phyloP scores from a whole-genome alignment of 805 yeast species.

The Nakazawaea ishiwadae region DNA sequence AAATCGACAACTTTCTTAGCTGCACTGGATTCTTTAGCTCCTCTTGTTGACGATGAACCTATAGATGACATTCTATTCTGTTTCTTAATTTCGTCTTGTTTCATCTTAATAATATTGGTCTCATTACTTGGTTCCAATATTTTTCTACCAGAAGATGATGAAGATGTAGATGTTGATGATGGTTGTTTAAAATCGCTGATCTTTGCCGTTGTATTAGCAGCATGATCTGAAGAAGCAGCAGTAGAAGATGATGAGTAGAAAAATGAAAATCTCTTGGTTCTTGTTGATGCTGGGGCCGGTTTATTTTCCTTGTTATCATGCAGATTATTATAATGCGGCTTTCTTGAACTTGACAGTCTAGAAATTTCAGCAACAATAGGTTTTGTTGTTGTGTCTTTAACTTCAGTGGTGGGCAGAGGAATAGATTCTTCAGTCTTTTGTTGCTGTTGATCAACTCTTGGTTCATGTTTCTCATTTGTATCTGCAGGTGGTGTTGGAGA shows the following conservation, averaged over 20 bases:
- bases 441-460: too few relatives aligned
- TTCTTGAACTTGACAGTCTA: background rate
- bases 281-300: background rate
- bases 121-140: slow-evolving; percentile 31
- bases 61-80: slow-evolving; percentile 8
- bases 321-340: background rate
- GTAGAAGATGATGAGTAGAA: slow-evolving; percentile 7
- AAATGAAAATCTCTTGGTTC: slow-evolving; percentile 11
- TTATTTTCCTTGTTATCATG: slow-evolving; percentile 6
- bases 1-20: slow-evolving; percentile 77
- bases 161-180: background rate
- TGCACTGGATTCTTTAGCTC: slow-evolving; percentile 59
- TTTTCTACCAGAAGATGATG: slow-evolving; percentile 19
- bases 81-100: slow-evolving; percentile 5
- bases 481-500: too few relatives aligned
- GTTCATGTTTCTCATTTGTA: too few relatives aligned
- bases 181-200: slow-evolving; percentile 1
- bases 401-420: too few relatives aligned
- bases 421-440: too few relatives aligned
- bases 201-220: slow-evolving; percentile 1
- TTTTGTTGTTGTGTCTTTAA: background rate
- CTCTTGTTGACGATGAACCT: background rate
- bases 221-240: background rate
- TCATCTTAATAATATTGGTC: slow-evolving; percentile 19
- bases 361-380: too few relatives aligned